Evolutionary conservation across 352 stramenopile species (phyloP).

Genomic region (Pythium dissotocum): DNA sequence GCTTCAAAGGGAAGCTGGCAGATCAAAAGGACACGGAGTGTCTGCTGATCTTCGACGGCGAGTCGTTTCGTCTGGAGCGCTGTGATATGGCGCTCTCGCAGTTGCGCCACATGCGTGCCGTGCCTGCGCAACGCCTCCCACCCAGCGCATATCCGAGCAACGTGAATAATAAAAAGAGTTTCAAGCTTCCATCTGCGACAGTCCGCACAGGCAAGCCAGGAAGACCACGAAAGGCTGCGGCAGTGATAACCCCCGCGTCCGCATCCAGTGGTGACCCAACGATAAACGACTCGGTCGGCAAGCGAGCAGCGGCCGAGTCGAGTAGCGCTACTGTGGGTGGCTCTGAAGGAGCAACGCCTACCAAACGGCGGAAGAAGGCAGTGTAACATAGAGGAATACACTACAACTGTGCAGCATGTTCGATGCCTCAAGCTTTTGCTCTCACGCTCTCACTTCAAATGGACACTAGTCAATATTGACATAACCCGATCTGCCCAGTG

Average conservation of each 20-base stretch:
- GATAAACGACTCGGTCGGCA: neutral
- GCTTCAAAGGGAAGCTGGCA: conserved; percentile 74
- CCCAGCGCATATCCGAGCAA: conserved; percentile 9
- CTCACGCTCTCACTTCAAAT: neutral
- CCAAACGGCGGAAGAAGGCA: neutral
- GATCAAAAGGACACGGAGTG: conserved; percentile 86
- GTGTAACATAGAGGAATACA: neutral
- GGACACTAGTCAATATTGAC: neutral
- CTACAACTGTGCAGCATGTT: no score
- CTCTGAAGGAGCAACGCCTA: neutral
- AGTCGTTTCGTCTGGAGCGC: conserved; percentile 64
- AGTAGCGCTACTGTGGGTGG: neutral
- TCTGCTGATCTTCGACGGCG: conserved; percentile 77
- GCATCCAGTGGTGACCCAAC: neutral
- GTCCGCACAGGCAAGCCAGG: conserved; percentile 10
- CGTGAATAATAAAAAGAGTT: conserved; percentile 3
- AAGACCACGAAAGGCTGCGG: neutral
- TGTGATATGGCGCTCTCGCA: conserved; percentile 72
- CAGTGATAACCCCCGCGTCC: neutral
- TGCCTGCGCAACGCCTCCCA: conserved; percentile 20
- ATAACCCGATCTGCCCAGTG: no score
- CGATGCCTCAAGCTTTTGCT: no score
- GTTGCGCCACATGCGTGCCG: conserved; percentile 66
- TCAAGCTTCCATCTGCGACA: neutral
- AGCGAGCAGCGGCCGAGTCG: neutral